Base-by-base conservation (phyloP, 108 stramenopile species). In the Nitzschia putrida region DNA sequence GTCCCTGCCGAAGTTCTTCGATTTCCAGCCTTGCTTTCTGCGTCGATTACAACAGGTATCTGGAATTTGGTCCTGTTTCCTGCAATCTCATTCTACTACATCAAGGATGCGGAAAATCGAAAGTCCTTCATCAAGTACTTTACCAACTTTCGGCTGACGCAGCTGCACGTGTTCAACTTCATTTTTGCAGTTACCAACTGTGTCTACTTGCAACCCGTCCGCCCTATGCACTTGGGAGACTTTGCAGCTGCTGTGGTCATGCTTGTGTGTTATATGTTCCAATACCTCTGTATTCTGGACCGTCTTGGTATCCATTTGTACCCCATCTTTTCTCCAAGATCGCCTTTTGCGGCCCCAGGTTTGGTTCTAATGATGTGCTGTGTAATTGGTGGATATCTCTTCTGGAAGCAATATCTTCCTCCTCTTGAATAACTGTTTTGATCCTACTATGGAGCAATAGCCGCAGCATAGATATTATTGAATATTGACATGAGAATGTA, bases 11-110 rank as follows among this genome's bases (percentile, higher is more conserved):
- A 87, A 42, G 34, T 80, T 34, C 39, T 83, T 34, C 70, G 88
- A 26, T 90, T 90, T 66, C 89, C 89, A 12, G 82, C 78, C 14
- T 60, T 90, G 22, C 71, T 85, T 0, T 84, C 85, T 4, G 82
- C 85, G 25, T 79, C 80, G 21, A 73, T 87, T 12, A 89, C 88
- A 7, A 88, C 88, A 64, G 47, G 73, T 10, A 74, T 95, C 18
- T 95, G 94, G 94, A 95, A 95, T 63, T 79, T 89, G 64, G 76
- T 89, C 12, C 64, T 95, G 10, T 50, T 89, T 21, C 93, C 93
- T 4, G 76, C 74, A 34, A 74, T 87, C 26, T 7, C 20, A 42
- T 72, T 89, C 43, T 43, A 79, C 29, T 68, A 64, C 16, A 66
- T 85, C 61, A 78, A 83, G 41, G 68, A 71, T 29, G 55, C 69